Evolutionary conservation across 2,329 filamentous ascomycete genomes (phyloP).

Genomic region (Fusarium euwallaceae): DNA sequence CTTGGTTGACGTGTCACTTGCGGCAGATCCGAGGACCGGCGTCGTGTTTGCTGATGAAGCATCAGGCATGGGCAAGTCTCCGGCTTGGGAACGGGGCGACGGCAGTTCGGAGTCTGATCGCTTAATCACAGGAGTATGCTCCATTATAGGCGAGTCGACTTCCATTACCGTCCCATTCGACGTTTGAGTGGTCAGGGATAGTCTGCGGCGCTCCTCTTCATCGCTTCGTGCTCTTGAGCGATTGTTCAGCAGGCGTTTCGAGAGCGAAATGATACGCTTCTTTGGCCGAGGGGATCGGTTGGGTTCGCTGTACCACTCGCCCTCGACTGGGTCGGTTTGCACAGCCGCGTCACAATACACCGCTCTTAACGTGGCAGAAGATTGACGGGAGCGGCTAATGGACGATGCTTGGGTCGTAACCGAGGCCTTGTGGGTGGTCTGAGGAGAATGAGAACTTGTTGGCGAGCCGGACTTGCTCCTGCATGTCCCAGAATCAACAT

Average conservation of each 20-base stretch:
- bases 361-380: conserved; percentile 55
- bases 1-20: conserved; percentile 45
- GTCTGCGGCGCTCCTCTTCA: conserved; percentile 54
- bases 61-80: conserved; percentile 50
- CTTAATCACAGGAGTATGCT: conserved; percentile 45
- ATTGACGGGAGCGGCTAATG: conserved; percentile 51
- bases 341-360: conserved; percentile 65
- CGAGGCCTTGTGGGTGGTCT: conserved; percentile 47
- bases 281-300: conserved; percentile 55
- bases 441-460: conserved; percentile 57
- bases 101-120: conserved; percentile 39
- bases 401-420: conserved; percentile 48
- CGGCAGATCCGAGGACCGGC: conserved; percentile 21
- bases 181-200: conserved; percentile 33
- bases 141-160: conserved; percentile 53
- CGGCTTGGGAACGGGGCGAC: conserved; percentile 40
- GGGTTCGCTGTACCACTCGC: conserved; percentile 64
- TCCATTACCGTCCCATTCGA: conserved; percentile 56
- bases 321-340: conserved; percentile 68
- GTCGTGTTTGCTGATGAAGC: conserved; percentile 48
- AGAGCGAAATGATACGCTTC: conserved; percentile 66
- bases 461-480: conserved; percentile 68
- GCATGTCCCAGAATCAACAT: conserved; percentile 67
- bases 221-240: conserved; percentile 59
- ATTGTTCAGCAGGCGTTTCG: conserved; percentile 65